Percentiles rank a stretch among this genome's conserved stretches.
These are phyloP conservation scores for Protoeuglena noctilucae DNA, from an alignment of 139 green algal species.

Conservation along the genomic window DNA sequence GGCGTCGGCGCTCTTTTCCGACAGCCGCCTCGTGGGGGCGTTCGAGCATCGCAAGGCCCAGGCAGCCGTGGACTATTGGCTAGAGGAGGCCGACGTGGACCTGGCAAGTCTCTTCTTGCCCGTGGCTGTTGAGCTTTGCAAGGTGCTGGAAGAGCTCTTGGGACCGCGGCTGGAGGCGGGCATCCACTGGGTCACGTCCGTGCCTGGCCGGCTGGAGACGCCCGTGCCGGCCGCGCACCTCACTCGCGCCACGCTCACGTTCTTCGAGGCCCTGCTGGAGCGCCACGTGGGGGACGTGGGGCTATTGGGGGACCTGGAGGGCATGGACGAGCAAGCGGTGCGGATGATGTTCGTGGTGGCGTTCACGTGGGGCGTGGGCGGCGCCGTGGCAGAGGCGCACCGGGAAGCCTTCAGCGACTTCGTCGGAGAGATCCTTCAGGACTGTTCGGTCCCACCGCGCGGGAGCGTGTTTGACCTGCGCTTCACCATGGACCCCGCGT, in stretches of 20 bases:
- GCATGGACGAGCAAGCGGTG: not conserved
- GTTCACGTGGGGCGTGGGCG: conserved; percentile 2
- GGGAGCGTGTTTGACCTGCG: conserved; percentile 17
- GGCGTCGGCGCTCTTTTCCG: too few relatives aligned
- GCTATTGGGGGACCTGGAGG: not conserved
- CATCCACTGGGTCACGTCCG: too few relatives aligned
- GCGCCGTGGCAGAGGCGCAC: too few relatives aligned
- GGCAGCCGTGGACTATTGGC: too few relatives aligned
- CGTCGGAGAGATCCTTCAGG: conserved; percentile 1
- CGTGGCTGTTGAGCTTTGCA: too few relatives aligned
- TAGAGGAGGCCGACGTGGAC: too few relatives aligned
- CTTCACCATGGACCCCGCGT: conserved; percentile 7
- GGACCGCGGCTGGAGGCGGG: too few relatives aligned
- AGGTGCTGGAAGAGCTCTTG: too few relatives aligned
- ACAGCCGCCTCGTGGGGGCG: too few relatives aligned
- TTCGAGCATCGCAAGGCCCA: too few relatives aligned
- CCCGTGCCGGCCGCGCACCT: not conserved
- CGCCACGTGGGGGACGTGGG: not conserved
- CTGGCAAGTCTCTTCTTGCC: too few relatives aligned
- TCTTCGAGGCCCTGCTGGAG: not conserved
- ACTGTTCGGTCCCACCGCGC: not conserved
- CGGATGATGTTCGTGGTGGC: not conserved
- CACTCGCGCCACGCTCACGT: not conserved
- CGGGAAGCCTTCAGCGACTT: conserved; percentile 17
- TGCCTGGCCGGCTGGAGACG: too few relatives aligned